Evolutionary conservation across 768 basidiomycete genomes (phyloP), one percentile per base, ranked within the genome.

Genomic region (Pluteus cervinus): DNA sequence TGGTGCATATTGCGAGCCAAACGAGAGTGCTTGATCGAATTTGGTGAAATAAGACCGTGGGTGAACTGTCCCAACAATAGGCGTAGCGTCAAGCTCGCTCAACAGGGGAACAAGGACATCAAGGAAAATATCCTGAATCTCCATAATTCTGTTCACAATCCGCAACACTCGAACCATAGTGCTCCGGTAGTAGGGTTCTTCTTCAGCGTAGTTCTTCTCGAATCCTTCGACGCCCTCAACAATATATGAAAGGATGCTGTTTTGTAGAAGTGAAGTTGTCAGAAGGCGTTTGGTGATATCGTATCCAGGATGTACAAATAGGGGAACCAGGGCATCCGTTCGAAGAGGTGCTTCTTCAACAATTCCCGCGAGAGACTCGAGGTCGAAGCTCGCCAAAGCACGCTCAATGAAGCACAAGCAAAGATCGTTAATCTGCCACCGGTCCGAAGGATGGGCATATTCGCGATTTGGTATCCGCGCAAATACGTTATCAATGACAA

Each of bases 401-500:
- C 85, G 78, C 52, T 97, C 94, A 39, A 94, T 71, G 53, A 87
- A 94, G 41, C 76, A 79, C 29, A 97, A 65, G 37, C 85, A 87
- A 1, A 83, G 68, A 45, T 93, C 90, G 37, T 91, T 86, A 55
- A 86, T 81, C 49, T 78, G 70, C 91, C 90, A 97, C 43, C 83
- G 63, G 51, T 97, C 90, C 9, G 76, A 76, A 8, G 77, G 77
- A 22, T 72, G 71, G 3, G 74, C 65, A 51, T 85, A 97, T 42
- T 86, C 89, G 30, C 92, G 71, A 36, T 66, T 71, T 10, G 78
- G 69, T 29, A 88, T 81, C 36, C 81, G 79, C 22, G 81, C 71
- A 46, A 97, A 86, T 3, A 98, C 87, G 32, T 85, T 86, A 49
- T 97, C 91, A 43, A 94, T 62, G 38, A 93, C 84, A 53, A 94